Evolutionary conservation across 2,329 filamentous ascomycete species (phyloP).

Genomic region (Ophiostoma tasmaniense): DNA sequence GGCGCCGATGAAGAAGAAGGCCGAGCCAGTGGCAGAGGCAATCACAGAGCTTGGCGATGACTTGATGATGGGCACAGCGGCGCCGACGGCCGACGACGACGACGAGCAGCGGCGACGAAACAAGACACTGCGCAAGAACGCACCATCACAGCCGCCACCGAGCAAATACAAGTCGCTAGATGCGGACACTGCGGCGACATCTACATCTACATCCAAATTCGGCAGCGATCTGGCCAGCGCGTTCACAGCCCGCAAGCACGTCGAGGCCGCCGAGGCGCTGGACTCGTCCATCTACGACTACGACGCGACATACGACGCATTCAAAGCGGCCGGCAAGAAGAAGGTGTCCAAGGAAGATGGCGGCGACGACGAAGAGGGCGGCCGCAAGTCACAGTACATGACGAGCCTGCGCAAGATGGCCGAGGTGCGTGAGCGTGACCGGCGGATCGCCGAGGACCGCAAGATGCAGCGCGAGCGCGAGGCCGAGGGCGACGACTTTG

Average conservation of each 20-base stretch:
- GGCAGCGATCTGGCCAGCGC: slow-evolving; percentile 60
- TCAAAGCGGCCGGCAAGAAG: slow-evolving; percentile 53
- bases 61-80: slow-evolving; percentile 29
- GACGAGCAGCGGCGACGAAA: not conserved
- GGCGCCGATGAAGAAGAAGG: slow-evolving; percentile 14
- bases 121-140: slow-evolving; percentile 2
- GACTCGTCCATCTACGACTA: slow-evolving; percentile 79
- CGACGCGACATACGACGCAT: slow-evolving; percentile 70
- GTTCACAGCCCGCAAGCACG: slow-evolving; percentile 54
- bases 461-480: slow-evolving; percentile 69
- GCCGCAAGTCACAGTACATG: slow-evolving; percentile 72
- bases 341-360: slow-evolving; percentile 38
- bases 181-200: not conserved
- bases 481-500: slow-evolving; percentile 71
- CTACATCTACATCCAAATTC: slow-evolving; percentile 39
- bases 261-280: slow-evolving; percentile 54
- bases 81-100: not conserved
- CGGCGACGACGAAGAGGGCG: slow-evolving; percentile 46
- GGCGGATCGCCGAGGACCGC: slow-evolving; percentile 71
- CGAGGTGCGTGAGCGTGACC: slow-evolving; percentile 67
- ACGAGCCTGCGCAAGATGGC: slow-evolving; percentile 63
- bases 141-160: slow-evolving; percentile 34
- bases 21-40: slow-evolving; percentile 39
- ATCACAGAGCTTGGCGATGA: slow-evolving; percentile 52
- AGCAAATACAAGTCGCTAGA: slow-evolving; percentile 34